Evolutionary conservation across 2,329 filamentous ascomycete genomes (phyloP), one percentile per base, ranked within the genome.

Genomic region (Penicillium sp.): DNA sequence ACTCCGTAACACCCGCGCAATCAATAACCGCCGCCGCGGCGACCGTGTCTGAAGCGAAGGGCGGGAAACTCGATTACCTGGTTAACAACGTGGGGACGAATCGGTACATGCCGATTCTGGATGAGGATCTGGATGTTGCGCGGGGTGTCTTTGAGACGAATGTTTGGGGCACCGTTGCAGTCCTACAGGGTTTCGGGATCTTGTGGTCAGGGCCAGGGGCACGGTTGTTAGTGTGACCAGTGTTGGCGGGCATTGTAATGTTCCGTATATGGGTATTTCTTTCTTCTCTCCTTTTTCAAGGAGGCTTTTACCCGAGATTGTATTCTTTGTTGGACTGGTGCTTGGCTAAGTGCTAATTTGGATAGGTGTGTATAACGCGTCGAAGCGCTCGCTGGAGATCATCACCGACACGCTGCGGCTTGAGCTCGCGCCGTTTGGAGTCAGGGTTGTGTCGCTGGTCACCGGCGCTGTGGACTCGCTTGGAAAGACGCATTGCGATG

Each of bases 51-150:
- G 58, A 56, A 7, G 21, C 63, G 5, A 77, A 75, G 0, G 72
- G 68, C 3, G 78, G 78, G 13, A 71, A 55, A 3, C 68, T 82
- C 7, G 70, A 78, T 49, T 67, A 72, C 19, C 71, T 81, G 0
- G 66, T 82, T 64, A 82, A 82, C 69, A 83, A 82, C 63, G 76
- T 80, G n/a, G 80, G 77, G 0, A 56, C 54, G 3, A 68, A 67
- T 19, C 72, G 69, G 35, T 65, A 72, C 29, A 73, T 73, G 66
- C 80, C 79, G 4, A 60, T 76, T 6, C 62, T 81, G n/a, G 78
- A 82, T 56, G 62, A 69, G 1, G 66, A 76, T 29, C 60, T 80
- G 1, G 68, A 74, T 5, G 64, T 69, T 17, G 73, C 69, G 7
- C 75, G 74, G 50, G 56, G 31, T 7, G 35, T 69, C 7, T 68